Evolutionary conservation across 1,284 basidiomycete genomes (phyloP).

Genomic region (Dichomitus squalens): DNA sequence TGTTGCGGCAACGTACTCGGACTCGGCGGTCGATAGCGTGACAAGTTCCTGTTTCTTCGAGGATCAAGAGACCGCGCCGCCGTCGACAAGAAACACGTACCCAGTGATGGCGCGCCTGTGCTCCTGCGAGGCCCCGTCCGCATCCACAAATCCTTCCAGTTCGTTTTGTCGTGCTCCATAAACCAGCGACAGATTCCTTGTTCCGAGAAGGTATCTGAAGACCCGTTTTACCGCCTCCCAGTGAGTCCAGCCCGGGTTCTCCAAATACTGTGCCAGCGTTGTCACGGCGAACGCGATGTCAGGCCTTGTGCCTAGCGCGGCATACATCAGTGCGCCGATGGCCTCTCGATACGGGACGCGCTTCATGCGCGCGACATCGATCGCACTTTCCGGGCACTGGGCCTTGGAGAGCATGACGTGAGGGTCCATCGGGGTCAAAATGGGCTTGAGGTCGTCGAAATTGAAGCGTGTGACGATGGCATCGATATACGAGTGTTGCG

Average conservation of each 20-base stretch:
- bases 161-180: too few relatives aligned
- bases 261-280: conserved; percentile 7
- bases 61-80: too few relatives aligned
- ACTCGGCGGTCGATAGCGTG: too few relatives aligned
- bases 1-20: too few relatives aligned
- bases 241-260: conserved; percentile 20
- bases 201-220: conserved; percentile 20
- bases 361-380: too few relatives aligned
- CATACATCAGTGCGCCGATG: conserved; percentile 15
- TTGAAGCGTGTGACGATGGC: conserved; percentile 29
- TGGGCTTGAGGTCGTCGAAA: conserved; percentile 28
- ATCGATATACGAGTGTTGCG: conserved; percentile 28
- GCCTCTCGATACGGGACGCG: conserved; percentile 16
- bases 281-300: conserved; percentile 16
- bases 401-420: conserved; percentile 13
- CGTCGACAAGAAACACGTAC: too few relatives aligned
- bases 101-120: too few relatives aligned
- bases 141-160: too few relatives aligned
- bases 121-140: too few relatives aligned
- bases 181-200: neutral
- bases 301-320: conserved; percentile 13
- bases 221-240: conserved; percentile 26
- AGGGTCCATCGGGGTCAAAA: conserved; percentile 24
- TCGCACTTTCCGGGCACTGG: too few relatives aligned
- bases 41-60: too few relatives aligned